Evolutionary conservation across 495 filamentous ascomycete species (phyloP).

Genomic region (Staphylotrichum tortipilum): DNA sequence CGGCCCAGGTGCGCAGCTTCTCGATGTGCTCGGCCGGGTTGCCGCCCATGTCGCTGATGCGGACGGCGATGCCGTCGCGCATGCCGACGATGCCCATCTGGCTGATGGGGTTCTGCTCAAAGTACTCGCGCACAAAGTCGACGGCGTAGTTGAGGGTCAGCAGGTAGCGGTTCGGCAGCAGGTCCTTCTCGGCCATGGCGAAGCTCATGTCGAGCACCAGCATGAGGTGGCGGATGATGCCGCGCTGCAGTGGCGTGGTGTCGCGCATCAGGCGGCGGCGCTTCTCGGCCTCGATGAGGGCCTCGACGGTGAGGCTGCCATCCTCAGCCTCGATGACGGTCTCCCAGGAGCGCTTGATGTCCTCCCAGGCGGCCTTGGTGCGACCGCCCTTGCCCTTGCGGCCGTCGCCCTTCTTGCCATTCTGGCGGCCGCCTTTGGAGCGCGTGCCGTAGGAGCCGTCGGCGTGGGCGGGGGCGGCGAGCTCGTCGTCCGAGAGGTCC

Average conservation of each 20-base stretch:
- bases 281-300: constrained; percentile 39
- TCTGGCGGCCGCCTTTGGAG: constrained; percentile 13
- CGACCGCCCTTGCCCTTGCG: constrained; percentile 25
- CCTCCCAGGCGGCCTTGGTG: constrained; percentile 39
- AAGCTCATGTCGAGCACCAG: constrained; percentile 87
- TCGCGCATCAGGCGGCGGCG: constrained; percentile 61
- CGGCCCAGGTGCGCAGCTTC: constrained; percentile 57
- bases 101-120: constrained; percentile 98
- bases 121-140: constrained; percentile 87
- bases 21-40: constrained; percentile 84
- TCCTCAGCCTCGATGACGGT: constrained; percentile 35
- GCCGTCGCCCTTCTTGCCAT: constrained; percentile 13
- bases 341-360: constrained; percentile 42
- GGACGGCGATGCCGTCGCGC: constrained; percentile 78
- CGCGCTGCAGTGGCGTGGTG: constrained; percentile 88
- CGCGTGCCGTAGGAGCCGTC: constrained; percentile 16
- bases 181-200: constrained; percentile 91
- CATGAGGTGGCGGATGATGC: constrained; percentile 91
- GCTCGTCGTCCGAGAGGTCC: constrained; percentile 70
- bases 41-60: constrained; percentile 81
- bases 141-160: constrained; percentile 75
- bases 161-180: constrained; percentile 77
- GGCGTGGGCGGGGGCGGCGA: constrained; percentile 37
- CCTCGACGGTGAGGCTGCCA: constrained; percentile 30
- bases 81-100: constrained; percentile 87